These are phyloP conservation scores for Pseudogymnoascus sp. DNA, from an alignment of 2,329 filamentous ascomycete species.

Conservation along the genomic window DNA sequence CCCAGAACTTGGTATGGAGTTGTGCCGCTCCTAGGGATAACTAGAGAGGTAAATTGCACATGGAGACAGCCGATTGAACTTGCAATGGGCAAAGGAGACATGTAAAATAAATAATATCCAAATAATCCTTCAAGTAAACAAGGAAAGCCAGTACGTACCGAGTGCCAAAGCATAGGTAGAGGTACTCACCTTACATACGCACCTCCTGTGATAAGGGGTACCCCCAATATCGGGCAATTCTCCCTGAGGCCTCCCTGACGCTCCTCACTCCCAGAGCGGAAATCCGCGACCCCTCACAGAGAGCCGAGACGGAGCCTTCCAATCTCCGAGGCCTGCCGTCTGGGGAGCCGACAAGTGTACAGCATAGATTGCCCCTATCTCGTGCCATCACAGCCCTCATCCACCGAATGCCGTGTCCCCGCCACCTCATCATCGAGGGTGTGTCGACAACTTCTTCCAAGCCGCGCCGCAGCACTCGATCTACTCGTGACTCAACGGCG, in stretches of 20 bases:
- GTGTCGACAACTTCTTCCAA: not conserved
- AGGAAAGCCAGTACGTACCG: not conserved
- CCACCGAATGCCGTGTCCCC: not conserved
- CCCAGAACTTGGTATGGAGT: not conserved
- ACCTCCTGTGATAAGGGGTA: not conserved
- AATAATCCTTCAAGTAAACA: not conserved
- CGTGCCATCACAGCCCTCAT: not conserved
- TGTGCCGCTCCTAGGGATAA: not conserved
- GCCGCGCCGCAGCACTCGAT: not conserved
- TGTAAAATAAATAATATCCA: not conserved
- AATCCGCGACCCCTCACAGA: not conserved
- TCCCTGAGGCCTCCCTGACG: not conserved
- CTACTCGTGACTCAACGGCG: not conserved
- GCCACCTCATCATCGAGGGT: not conserved
- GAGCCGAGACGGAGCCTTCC: not conserved
- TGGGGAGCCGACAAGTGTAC: not conserved
- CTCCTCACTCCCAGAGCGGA: not conserved
- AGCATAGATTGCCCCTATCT: constrained; percentile 2
- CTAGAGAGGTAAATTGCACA: not conserved
- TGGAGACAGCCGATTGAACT: not conserved
- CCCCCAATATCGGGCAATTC: not conserved
- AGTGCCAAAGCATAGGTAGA: not conserved
- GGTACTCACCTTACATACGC: not conserved
- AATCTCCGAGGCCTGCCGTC: not conserved
- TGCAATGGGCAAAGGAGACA: not conserved